Conservation (phyloP, 805 yeast species). For the Yarrowia sp. region DNA sequence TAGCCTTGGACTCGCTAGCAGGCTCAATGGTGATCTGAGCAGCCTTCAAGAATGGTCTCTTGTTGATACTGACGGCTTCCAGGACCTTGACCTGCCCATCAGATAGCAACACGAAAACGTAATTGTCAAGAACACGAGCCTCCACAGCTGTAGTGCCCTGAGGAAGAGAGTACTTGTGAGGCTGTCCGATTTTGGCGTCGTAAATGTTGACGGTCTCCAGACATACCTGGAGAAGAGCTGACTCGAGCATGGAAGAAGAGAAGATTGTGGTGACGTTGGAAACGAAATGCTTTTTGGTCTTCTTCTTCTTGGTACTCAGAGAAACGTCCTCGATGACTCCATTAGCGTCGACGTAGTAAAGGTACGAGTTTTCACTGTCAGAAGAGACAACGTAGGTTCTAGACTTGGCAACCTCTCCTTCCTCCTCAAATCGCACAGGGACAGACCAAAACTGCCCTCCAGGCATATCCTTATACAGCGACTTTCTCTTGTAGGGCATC, state of each 20-base stretch:
- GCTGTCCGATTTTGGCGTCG: slow-evolving; percentile 41
- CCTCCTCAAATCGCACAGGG: slow-evolving; percentile 23
- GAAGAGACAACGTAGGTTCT: slow-evolving; percentile 32
- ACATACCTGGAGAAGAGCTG: slow-evolving; percentile 32
- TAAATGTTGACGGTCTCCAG: slow-evolving; percentile 41
- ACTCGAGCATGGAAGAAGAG: slow-evolving; percentile 18
- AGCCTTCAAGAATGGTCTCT: slow-evolving; percentile 28
- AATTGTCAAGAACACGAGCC: slow-evolving; percentile 15
- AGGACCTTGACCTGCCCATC: slow-evolving; percentile 32
- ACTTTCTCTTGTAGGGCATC: slow-evolving; percentile 23
- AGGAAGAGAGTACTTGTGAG: slow-evolving; percentile 39
- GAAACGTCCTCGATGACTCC: slow-evolving; percentile 28
- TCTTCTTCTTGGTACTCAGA: slow-evolving; percentile 34
- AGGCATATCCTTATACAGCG: slow-evolving; percentile 26
- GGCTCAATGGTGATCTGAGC: slow-evolving; percentile 18
- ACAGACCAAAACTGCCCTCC: slow-evolving; percentile 30
- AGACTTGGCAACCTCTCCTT: slow-evolving; percentile 28
- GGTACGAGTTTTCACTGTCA: slow-evolving; percentile 12
- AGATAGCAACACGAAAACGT: slow-evolving; percentile 22
- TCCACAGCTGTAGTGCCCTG: slow-evolving; percentile 28
- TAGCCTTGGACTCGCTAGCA: slow-evolving; percentile 25
- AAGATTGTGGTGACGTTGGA: slow-evolving; percentile 23
- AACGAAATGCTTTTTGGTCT: slow-evolving; percentile 32
- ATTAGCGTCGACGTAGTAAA: slow-evolving; percentile 18
- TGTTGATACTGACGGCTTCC: slow-evolving; percentile 34